Evolutionary conservation across 1,284 basidiomycete genomes (phyloP), one percentile per base, ranked within the genome.

Genomic region (Rhodotorula mucilaginosa): DNA sequence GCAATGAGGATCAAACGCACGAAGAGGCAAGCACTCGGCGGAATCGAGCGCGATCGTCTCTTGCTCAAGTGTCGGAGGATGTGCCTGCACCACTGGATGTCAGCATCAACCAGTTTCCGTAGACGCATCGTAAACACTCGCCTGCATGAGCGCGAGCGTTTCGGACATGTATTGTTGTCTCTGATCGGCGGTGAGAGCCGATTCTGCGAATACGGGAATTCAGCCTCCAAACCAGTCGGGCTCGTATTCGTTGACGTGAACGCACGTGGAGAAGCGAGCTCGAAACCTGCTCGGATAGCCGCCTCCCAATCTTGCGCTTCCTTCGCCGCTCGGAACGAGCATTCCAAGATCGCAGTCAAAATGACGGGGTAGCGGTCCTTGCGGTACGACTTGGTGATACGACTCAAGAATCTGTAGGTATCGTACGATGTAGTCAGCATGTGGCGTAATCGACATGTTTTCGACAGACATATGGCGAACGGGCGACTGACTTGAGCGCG

Each of bases 381-480:
- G n/a, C 89, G 86, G 79, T 95, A 96, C 0, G 88, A 90, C 78
- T 87, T 89, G 1, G 89, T 88, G 70, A 96, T 95, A 46, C 91
- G 87, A 77, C 93, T 91, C 79, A 93, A 92, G 82, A 95, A 96
- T 60, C 91, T 93, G 61, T 2, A 3, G 15, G 19, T 15, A 34
- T 58, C 34, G 16, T 34, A 34, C 26, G 26, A 26, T 26, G 26
- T 26, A 26, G 26, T 26, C 26, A 26, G 26, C 26, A 26, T 26
- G 26, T 26, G 26, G 26, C 26, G 26, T 26, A 26, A 26, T 26
- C 26, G 26, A 26, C 26, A 26, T 26, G 26, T 26, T 26, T 26
- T 26, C 26, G 34, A 34, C 34, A 34, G 34, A 34, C 34, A 8
- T 5, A 15, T 29, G 54, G 12, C 16, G 13, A n/a, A 23, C 8